Evolutionary conservation across 2,329 filamentous ascomycete genomes (phyloP), one percentile per base, ranked within the genome.

Genomic region (Mycogone perniciosa): DNA sequence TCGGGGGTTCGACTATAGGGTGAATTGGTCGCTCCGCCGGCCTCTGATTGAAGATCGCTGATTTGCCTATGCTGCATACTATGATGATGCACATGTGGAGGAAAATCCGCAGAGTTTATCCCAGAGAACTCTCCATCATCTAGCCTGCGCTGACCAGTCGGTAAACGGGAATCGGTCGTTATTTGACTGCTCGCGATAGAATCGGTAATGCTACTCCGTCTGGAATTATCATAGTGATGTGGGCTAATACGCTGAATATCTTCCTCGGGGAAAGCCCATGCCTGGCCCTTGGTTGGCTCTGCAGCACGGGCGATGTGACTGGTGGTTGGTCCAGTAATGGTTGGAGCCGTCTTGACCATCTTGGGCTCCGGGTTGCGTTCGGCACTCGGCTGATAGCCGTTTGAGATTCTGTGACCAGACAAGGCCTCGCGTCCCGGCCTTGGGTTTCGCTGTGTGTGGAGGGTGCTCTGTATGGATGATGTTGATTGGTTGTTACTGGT

Each of bases 1-100:
- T 93, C 88, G 0, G 88, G 88, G 0, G 88, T 93, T 38, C 88
- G 76, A 60, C 87, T 91, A 66, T 93, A 93, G 2, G 88, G 89
- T 56, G 80, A 76, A 8, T 82, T 78, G 1, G 69, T 71, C 10
- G 68, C 72, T 47, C 76, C 76, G 27, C 69, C 72, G 48, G 83
- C 80, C 57, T 84, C 80, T 31, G 74, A 74, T 64, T 84, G 78
- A 7, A 91, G 68, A 59, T 84, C 85, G 13, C 79, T 80, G 2
- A 90, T 70, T 53, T 86, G 83, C 59, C 84, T 82, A 65, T 89
- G 85, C 62, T 90, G 86, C 64, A 91, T 80, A 1, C 79, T 82
- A 61, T 90, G 87, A 61, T 91, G 87, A 60, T 91, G 87, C 1
- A 80, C 72, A 0, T 20, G 20, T 20, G 77, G 74, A 6, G 77